A percentile compares a stretch with the other conserved stretches of the same genome.
phyloP scores from a whole-genome alignment of 306 rosid genomes.

The Aeschynomene evenia region DNA sequence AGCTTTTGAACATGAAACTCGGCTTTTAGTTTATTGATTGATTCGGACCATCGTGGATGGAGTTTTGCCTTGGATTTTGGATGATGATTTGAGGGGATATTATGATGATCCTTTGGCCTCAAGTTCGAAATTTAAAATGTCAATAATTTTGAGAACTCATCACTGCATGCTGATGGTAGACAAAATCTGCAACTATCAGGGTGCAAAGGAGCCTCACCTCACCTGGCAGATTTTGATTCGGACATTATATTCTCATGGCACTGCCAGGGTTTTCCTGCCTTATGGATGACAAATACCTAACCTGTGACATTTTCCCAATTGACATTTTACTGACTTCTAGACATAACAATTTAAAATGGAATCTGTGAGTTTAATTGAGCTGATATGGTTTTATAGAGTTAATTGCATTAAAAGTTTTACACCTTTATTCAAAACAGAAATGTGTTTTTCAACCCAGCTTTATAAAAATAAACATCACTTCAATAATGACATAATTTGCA shows the following conservation, averaged over 20 bases:
- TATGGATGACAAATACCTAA: not conserved
- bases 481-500: not conserved
- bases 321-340: not conserved
- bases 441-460: not conserved
- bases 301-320: not conserved
- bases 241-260: not conserved
- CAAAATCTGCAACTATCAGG: not conserved
- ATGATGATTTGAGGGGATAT: not conserved
- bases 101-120: not conserved
- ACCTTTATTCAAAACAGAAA: not conserved
- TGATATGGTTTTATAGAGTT: not conserved
- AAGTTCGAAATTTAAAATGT: not conserved
- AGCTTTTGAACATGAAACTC: not conserved
- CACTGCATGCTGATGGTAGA: not conserved
- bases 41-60: not conserved
- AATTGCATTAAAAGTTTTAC: not conserved
- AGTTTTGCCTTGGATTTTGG: not conserved
- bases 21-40: not conserved
- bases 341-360: not conserved
- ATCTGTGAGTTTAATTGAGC: not conserved
- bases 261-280: not conserved
- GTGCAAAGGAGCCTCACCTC: too few species aligned
- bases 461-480: not conserved
- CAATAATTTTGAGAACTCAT: not conserved
- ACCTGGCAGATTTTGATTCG: too few species aligned